Evolutionary conservation across 805 yeast species (phyloP), one percentile per base, ranked within the genome.

Genomic region (Candida qinlingensis): DNA sequence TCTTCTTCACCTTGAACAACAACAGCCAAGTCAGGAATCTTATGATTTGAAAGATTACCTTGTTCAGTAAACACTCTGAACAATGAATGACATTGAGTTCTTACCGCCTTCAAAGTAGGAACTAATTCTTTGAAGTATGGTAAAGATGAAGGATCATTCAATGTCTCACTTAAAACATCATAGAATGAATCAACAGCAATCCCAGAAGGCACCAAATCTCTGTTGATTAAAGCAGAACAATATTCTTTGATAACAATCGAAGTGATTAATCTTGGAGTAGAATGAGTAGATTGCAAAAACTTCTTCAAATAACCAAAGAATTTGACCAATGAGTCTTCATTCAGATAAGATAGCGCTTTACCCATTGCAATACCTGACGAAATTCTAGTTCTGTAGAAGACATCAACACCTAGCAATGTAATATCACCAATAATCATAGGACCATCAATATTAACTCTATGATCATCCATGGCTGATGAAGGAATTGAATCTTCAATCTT

Each of bases 391-490:
- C 85, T 75, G 34, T 89, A 71, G 49, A 94, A 78, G 1, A 79
- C 79, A 30, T 87, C 91, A 42, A 75, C 67, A 0, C 96, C 96
- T 34, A 94, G 81, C 29, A 94, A 71, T 47, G 90, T 81, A 13
- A 94, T 85, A 67, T 94, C 99, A 59, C 99, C 99, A 41, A 81
- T 78, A 50, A 86, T 79, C 65, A 94, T 84, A 5, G 98, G 97
- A 4, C 96, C 86, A 68, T 94, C 99, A 50, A 94, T 91, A 62
- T 92, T 90, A 45, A 89, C 84, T 50, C 79, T 78, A 39, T 46
- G 49, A 47, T 80, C 75, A 44, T 76, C 84, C 36, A 76, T 85
- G 4, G 77, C 70, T 3, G 69, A 60, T 2, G 85, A 85, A 11
- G 80, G 78, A 39, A 61, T 63, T 4, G 42, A 9, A 7, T 64